Conservation (phyloP, 2,329 filamentous ascomycete genomes). For the Cordyceps farinosa region DNA sequence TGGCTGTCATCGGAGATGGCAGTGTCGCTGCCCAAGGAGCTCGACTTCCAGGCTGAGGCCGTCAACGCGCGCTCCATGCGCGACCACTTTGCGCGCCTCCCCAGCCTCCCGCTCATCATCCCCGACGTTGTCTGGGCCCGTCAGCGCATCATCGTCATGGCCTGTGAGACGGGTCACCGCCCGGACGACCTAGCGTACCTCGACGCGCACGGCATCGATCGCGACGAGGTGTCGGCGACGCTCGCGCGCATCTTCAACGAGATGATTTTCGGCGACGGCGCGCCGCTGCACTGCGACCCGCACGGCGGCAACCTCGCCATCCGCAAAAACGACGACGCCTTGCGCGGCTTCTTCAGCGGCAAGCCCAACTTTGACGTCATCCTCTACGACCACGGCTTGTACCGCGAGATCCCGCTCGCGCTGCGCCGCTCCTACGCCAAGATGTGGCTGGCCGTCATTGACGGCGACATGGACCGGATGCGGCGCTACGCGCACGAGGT, state of each 20-base stretch:
- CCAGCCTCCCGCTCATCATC: constrained; percentile 77
- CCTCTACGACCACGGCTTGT: constrained; percentile 94
- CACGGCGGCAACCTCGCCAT: constrained; percentile 96
- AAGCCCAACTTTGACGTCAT: constrained; percentile 87
- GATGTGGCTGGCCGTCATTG: constrained; percentile 94
- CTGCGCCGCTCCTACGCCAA: constrained; percentile 88
- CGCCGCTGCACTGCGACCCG: constrained; percentile 92
- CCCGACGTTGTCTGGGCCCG: constrained; percentile 88
- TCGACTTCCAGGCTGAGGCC: constrained; percentile 85
- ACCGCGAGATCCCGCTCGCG: constrained; percentile 80
- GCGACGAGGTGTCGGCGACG: constrained; percentile 91
- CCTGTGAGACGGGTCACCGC: constrained; percentile 79
- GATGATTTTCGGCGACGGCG: constrained; percentile 92
- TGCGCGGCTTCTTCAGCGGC: constrained; percentile 46
- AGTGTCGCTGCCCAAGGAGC: constrained; percentile 79
- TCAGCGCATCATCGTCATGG: constrained; percentile 90
- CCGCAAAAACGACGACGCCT: constrained; percentile 61
- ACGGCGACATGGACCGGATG: constrained; percentile 83
- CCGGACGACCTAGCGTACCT: constrained; percentile 87
- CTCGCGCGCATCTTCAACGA: constrained; percentile 95
- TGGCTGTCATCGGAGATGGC: constrained; percentile 97
- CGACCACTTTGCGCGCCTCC: constrained; percentile 73
- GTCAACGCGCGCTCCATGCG: constrained; percentile 76
- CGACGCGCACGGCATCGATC: constrained; percentile 80
- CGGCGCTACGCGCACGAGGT: constrained; percentile 84